Percentiles rank a stretch among this genome's conserved stretches.
These are phyloP conservation scores for Marasmius tenuissimus DNA, from an alignment of 1,284 basidiomycete species.

Conservation along the genomic window DNA sequence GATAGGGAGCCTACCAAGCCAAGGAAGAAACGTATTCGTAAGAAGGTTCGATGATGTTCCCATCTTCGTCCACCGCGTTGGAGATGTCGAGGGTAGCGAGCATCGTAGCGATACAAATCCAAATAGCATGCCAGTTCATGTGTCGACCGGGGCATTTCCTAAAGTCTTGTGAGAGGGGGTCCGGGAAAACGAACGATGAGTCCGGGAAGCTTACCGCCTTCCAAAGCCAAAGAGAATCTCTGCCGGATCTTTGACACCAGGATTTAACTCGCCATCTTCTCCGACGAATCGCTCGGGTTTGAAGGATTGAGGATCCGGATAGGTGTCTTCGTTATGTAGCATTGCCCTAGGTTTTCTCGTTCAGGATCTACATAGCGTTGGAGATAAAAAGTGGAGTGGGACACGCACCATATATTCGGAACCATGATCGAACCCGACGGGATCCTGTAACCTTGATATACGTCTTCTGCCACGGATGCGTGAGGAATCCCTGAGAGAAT, in stretches of 20 bases:
- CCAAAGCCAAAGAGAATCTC: slow-evolving; percentile 33
- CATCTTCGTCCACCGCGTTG: slow-evolving; percentile 30
- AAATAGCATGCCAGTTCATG: slow-evolving; percentile 40
- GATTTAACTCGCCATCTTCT: slow-evolving; percentile 30
- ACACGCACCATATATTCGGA: slow-evolving; percentile 25
- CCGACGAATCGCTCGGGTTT: slow-evolving; percentile 35
- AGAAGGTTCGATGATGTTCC: slow-evolving; percentile 19
- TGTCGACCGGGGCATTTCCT: slow-evolving; percentile 45
- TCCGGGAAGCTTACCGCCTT: slow-evolving; percentile 25
- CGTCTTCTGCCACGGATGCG: slow-evolving; percentile 25
- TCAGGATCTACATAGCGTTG: neutral
- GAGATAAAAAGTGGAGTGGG: neutral
- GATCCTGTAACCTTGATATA: slow-evolving; percentile 32
- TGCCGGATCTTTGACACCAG: slow-evolving; percentile 24
- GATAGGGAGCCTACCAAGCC: slow-evolving; percentile 9
- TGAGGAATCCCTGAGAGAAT: slow-evolving; percentile 23
- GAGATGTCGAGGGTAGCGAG: slow-evolving; percentile 37
- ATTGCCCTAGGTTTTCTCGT: slow-evolving; percentile 12
- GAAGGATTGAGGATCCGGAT: slow-evolving; percentile 34
- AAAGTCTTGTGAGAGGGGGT: neutral
- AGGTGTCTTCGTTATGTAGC: slow-evolving; percentile 22
- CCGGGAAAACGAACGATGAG: neutral
- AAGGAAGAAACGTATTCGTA: slow-evolving; percentile 12
- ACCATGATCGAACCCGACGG: slow-evolving; percentile 33
- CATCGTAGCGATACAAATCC: slow-evolving; percentile 37